Percentiles rank a stretch among this genome's conserved stretches.
phyloP scores from a whole-genome alignment of 164 flowering plant genomes.

The Amborella trichopoda region DNA sequence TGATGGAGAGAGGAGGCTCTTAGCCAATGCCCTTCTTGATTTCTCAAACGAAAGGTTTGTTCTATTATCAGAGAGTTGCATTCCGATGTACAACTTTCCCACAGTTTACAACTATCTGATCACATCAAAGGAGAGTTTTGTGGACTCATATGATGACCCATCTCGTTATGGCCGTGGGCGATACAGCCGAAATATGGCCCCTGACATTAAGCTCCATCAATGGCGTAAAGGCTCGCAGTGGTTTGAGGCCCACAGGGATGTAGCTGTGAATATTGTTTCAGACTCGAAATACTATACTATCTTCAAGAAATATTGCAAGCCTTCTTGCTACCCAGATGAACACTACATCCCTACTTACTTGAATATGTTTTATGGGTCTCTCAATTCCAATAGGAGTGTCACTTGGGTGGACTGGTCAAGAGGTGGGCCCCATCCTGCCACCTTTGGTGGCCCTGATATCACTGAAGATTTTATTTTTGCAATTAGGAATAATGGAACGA shows the following conservation, averaged over 20 bases:
- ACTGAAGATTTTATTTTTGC: slow-evolving; percentile 43
- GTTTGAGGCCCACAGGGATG: slow-evolving; percentile 56
- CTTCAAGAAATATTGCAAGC: slow-evolving; percentile 57
- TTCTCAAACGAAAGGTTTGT: slow-evolving; percentile 82
- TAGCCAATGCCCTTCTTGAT: slow-evolving; percentile 84
- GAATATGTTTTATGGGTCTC: slow-evolving; percentile 49
- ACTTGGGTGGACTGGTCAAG: slow-evolving; percentile 90
- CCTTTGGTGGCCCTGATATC: slow-evolving; percentile 27
- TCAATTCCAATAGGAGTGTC: slow-evolving; percentile 51
- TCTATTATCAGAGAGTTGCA: slow-evolving; percentile 86
- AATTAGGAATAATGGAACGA: slow-evolving; percentile 50
- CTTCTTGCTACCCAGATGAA: slow-evolving; percentile 89
- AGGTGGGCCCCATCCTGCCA: slow-evolving; percentile 73
- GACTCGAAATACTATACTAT: slow-evolving; percentile 62
- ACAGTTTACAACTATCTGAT: slow-evolving; percentile 64
- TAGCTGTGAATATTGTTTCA: slow-evolving; percentile 48
- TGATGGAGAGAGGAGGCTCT: slow-evolving; percentile 75
- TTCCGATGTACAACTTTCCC: slow-evolving; percentile 58
- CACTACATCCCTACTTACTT: slow-evolving; percentile 70
- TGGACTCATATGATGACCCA: slow-evolving; percentile 73
- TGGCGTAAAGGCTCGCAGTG: slow-evolving; percentile 96
- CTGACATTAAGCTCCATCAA: slow-evolving; percentile 48
- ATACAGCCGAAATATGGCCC: slow-evolving; percentile 61
- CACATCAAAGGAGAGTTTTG: slow-evolving; percentile 48
- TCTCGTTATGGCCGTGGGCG: slow-evolving; percentile 85